These are phyloP conservation scores for Thielaviopsis ethacetica DNA, from an alignment of 2,329 filamentous ascomycete genomes.

Conservation along the genomic window DNA sequence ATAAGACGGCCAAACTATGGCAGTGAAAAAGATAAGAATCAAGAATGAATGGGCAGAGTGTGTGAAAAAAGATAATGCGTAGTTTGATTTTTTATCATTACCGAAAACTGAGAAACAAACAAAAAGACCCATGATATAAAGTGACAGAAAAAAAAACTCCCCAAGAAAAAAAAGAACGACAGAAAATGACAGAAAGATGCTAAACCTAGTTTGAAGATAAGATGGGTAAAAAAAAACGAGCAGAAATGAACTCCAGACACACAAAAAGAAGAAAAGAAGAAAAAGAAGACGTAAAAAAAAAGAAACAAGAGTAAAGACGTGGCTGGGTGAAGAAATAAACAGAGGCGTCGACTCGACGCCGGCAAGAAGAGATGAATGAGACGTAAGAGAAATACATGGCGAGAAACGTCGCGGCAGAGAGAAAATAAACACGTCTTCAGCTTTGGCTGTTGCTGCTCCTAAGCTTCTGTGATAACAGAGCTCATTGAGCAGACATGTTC, in stretches of 20 bases:
- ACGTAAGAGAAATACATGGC: constrained; percentile 2
- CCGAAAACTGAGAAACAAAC: neutral
- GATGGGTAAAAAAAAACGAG: constrained; percentile 1
- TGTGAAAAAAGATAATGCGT: neutral
- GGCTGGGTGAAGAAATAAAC: neutral
- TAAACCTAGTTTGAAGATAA: neutral
- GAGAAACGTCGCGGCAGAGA: neutral
- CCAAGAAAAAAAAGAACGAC: neutral
- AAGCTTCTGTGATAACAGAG: constrained; percentile 5
- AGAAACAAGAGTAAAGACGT: too few species aligned
- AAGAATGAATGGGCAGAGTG: neutral
- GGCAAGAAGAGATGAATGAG: neutral
- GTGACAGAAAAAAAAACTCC: neutral
- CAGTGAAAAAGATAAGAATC: neutral
- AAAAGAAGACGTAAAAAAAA: constrained; percentile 1
- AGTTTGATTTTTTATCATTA: neutral
- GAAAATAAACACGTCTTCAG: neutral
- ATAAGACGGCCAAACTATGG: neutral
- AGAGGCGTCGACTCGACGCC: neutral
- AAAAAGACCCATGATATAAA: neutral
- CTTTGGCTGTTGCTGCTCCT: too few species aligned
- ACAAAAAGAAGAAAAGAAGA: neutral
- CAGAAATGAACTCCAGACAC: neutral
- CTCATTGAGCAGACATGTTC: neutral
- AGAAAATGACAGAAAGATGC: neutral